Evolutionary conservation across 805 yeast species (phyloP).

Genomic region (fission yeast (Schizosaccharomyces pombe)): DNA sequence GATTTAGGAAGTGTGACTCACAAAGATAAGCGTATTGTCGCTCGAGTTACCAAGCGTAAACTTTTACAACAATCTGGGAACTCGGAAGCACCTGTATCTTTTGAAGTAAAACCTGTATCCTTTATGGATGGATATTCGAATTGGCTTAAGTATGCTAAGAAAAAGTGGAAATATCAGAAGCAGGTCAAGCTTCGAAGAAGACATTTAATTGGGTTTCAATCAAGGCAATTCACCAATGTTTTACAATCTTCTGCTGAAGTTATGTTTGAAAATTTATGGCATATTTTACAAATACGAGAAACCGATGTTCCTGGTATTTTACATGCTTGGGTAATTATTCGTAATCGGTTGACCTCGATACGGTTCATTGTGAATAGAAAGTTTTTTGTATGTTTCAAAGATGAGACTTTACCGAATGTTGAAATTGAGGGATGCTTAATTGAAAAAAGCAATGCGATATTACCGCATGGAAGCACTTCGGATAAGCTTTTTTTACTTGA

Average conservation of each 20-base stretch:
- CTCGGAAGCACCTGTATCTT: slow-evolving; percentile 20
- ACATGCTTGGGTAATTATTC: slow-evolving; percentile 44
- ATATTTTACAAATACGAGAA: slow-evolving; percentile 44
- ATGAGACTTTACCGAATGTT: slow-evolving; percentile 21
- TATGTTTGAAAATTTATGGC: slow-evolving; percentile 61
- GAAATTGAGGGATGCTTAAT: slow-evolving; percentile 26
- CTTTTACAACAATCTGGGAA: slow-evolving; percentile 5
- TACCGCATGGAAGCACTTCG: slow-evolving; percentile 43
- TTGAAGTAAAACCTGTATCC: slow-evolving; percentile 19
- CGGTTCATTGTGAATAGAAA: slow-evolving; percentile 52
- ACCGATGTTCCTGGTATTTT: slow-evolving; percentile 50
- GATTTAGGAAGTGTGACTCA: slow-evolving; percentile 8
- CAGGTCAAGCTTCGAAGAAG: slow-evolving; percentile 47
- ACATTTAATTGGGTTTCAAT: slow-evolving; percentile 50
- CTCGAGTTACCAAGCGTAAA: slow-evolving; percentile 10
- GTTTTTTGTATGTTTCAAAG: slow-evolving; percentile 42
- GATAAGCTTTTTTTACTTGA: slow-evolving; percentile 33
- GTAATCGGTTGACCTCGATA: slow-evolving; percentile 50
- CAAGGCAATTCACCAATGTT: slow-evolving; percentile 37
- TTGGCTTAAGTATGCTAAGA: slow-evolving; percentile 47
- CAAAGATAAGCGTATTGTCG: background rate
- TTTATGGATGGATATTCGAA: slow-evolving; percentile 19
- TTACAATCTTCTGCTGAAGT: slow-evolving; percentile 53
- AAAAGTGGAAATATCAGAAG: slow-evolving; percentile 69
- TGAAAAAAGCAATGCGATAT: slow-evolving; percentile 31